Evolutionary conservation across 2,329 filamentous ascomycete species (phyloP).

Genomic region (Talaromyces rugulosus): DNA sequence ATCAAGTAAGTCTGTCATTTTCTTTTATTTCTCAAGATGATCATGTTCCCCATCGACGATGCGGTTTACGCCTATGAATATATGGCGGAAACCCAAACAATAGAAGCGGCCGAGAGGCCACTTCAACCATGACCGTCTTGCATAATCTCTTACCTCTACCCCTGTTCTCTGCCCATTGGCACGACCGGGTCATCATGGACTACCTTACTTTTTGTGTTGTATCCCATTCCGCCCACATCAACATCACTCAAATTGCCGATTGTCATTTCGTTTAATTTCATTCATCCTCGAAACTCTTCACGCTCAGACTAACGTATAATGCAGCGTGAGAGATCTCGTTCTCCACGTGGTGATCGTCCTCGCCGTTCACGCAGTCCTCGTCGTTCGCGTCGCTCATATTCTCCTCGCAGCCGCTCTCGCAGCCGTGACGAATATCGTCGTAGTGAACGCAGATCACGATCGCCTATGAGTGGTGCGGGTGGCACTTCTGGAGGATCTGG

Average conservation of each 20-base stretch:
- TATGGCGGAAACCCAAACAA: not conserved
- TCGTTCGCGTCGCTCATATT: constrained; percentile 72
- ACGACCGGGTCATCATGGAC: not conserved
- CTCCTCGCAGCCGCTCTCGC: constrained; percentile 73
- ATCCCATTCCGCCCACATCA: not conserved
- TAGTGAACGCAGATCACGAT: constrained; percentile 72
- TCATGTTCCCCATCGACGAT: not conserved
- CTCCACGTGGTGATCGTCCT: constrained; percentile 41
- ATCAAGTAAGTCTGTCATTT: constrained; percentile 36
- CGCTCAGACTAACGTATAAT: constrained; percentile 6
- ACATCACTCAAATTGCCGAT: not conserved
- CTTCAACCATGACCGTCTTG: not conserved
- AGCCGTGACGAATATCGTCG: constrained; percentile 76
- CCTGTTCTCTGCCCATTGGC: not conserved
- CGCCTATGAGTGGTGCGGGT: constrained; percentile 73
- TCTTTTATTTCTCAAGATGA: constrained; percentile 9
- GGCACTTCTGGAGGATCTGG: constrained; percentile 65
- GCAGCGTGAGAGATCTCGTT: constrained; percentile 74
- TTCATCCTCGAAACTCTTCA: not conserved
- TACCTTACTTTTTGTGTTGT: not conserved
- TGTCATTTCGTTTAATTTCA: not conserved
- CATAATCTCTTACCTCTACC: no score
- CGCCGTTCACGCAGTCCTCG: constrained; percentile 77
- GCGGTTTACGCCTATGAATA: not conserved
- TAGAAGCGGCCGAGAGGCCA: not conserved